These are phyloP conservation scores for Candida vartiovaarae DNA, from an alignment of 805 yeast species.

Conservation along the genomic window DNA sequence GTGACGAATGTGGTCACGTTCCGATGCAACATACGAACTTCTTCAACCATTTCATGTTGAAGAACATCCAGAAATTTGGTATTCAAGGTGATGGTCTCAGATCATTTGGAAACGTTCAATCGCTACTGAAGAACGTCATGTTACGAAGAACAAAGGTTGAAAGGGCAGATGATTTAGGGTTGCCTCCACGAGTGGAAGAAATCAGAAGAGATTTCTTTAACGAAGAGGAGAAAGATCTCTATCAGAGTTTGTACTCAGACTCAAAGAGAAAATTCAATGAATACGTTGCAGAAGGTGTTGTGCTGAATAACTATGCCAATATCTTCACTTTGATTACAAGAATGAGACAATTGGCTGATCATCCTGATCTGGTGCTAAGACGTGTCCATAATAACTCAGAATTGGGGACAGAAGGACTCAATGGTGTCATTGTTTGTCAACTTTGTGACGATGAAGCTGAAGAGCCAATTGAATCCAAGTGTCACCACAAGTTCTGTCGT, in stretches of 20 bases:
- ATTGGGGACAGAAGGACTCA: constrained; percentile 24
- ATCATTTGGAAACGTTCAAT: constrained; percentile 72
- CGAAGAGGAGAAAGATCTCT: constrained; percentile 91
- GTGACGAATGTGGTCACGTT: constrained; percentile 83
- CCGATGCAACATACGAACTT: constrained; percentile 95
- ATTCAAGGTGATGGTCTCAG: constrained; percentile 73
- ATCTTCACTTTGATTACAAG: constrained; percentile 93
- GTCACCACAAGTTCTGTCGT: constrained; percentile 91
- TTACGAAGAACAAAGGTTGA: constrained; percentile 91
- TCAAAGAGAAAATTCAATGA: constrained; percentile 83
- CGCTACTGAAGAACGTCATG: constrained; percentile 75
- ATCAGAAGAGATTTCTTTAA: constrained; percentile 83
- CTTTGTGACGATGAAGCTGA: constrained; percentile 97
- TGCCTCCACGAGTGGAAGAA: constrained; percentile 93
- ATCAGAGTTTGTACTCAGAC: constrained; percentile 81
- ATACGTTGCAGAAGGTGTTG: constrained; percentile 94
- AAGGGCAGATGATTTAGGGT: constrained; percentile 94
- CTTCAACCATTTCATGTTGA: constrained; percentile 92
- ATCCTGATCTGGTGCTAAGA: constrained; percentile 89
- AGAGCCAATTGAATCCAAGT: constrained; percentile 90
- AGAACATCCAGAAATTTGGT: constrained; percentile 85
- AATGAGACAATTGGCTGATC: constrained; percentile 98
- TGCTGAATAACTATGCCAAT: constrained; percentile 92
- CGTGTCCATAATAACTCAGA: constrained; percentile 40
- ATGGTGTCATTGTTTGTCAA: constrained; percentile 68